phyloP scores from a whole-genome alignment of 1,284 basidiomycete genomes.

The Leccinum pachyderme region DNA sequence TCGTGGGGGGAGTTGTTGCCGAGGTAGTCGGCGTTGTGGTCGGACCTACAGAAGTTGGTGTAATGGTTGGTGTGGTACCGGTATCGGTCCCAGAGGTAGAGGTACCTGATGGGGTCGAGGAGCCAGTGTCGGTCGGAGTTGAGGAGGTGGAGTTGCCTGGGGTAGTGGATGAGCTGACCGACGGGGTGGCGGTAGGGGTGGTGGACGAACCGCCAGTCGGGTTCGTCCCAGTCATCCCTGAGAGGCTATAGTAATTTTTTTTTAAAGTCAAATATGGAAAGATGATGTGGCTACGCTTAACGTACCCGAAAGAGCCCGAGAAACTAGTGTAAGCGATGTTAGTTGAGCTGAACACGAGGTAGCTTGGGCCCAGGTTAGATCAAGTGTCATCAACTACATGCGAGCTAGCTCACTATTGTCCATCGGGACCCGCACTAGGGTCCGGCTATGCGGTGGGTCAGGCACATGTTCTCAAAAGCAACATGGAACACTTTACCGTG shows the following conservation, averaged over 20 bases:
- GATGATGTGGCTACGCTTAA: constrained; percentile 1
- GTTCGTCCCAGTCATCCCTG: constrained; percentile 51
- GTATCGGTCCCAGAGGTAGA: neutral
- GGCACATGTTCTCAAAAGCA: neutral
- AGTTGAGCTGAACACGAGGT: constrained; percentile 55
- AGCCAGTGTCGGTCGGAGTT: neutral
- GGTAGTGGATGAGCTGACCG: constrained; percentile 42
- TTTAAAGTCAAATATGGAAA: constrained; percentile 5
- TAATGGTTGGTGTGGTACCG: constrained; percentile 1
- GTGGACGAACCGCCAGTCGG: constrained; percentile 39
- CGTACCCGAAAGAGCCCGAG: constrained; percentile 57
- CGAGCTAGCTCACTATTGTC: constrained; percentile 25
- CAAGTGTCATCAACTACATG: neutral
- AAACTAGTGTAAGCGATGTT: constrained; percentile 42
- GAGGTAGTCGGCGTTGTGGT: constrained; percentile 9
- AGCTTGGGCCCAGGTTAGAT: constrained; percentile 30
- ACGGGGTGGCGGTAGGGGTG: constrained; percentile 49
- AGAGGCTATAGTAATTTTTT: constrained; percentile 39
- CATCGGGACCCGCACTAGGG: constrained; percentile 16
- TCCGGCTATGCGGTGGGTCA: constrained; percentile 12
- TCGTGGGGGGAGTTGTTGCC: neutral
- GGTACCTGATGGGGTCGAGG: constrained; percentile 10
- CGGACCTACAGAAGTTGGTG: neutral
- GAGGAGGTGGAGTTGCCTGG: constrained; percentile 22
- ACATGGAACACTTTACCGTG: constrained; percentile 29